Evolutionary conservation across 768 basidiomycete species (phyloP).

Genomic region (Pleurotus pulmonarius): DNA sequence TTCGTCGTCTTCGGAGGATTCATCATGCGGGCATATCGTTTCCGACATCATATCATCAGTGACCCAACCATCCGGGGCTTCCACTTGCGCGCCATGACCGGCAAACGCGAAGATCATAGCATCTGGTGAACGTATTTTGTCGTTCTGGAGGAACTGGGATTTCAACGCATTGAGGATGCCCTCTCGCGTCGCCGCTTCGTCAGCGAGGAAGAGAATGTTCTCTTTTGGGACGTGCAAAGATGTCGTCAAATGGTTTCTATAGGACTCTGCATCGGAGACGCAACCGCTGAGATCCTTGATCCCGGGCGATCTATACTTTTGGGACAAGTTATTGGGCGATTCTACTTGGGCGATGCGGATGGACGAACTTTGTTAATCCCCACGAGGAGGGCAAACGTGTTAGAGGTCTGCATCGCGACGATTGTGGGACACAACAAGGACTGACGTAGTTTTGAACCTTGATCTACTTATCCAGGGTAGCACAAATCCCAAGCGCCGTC

Average conservation of each 20-base stretch:
- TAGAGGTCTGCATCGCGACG: neutral
- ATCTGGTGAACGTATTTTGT: neutral
- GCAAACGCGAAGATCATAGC: constrained; percentile 10
- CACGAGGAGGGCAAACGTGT: constrained; percentile 4
- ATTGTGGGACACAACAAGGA: too few species aligned
- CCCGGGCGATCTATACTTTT: neutral
- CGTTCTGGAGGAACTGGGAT: constrained; percentile 9
- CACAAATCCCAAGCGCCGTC: too few species aligned
- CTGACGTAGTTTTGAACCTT: too few species aligned
- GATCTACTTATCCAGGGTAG: too few species aligned
- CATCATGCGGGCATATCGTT: constrained; percentile 12
- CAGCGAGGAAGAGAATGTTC: constrained; percentile 3
- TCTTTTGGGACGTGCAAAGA: neutral
- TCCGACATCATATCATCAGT: neutral
- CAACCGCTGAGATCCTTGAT: constrained; percentile 2
- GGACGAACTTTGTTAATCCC: neutral
- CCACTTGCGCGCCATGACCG: constrained; percentile 11
- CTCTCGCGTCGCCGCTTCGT: constrained; percentile 7
- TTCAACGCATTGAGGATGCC: constrained; percentile 5
- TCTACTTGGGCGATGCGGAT: neutral
- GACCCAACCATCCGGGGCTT: constrained; percentile 5
- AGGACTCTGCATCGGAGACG: constrained; percentile 1
- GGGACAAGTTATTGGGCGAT: too few species aligned
- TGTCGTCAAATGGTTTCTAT: neutral
- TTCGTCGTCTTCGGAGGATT: neutral